These are phyloP conservation scores for Naganishia onofrii DNA, from an alignment of 768 basidiomycete genomes.

Conservation along the genomic window DNA sequence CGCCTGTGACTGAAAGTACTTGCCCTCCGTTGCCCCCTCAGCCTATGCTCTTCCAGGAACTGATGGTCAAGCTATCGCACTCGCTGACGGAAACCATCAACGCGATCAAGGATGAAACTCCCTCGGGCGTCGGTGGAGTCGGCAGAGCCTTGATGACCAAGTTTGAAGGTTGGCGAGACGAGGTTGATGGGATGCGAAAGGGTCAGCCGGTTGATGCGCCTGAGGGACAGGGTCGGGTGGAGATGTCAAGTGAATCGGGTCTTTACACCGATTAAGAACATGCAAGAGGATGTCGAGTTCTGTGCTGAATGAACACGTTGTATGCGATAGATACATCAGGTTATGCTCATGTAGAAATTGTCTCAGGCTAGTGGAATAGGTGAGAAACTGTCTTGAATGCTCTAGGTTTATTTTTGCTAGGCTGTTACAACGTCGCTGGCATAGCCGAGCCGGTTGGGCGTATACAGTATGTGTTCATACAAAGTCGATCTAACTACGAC, in stretches of 20 bases:
- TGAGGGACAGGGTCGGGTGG: constrained; percentile 20
- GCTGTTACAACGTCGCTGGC: too few relatives aligned
- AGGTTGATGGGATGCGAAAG: constrained; percentile 40
- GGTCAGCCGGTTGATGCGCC: constrained; percentile 24
- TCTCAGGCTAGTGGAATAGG: too few relatives aligned
- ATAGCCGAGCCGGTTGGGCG: too few relatives aligned
- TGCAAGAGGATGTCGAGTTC: neutral
- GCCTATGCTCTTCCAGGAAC: constrained; percentile 46
- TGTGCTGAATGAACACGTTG: neutral
- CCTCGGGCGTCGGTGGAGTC: constrained; percentile 39
- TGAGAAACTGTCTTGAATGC: too few relatives aligned
- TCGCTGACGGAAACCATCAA: constrained; percentile 48
- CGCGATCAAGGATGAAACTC: constrained; percentile 45
- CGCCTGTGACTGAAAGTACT: too few relatives aligned
- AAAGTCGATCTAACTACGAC: neutral
- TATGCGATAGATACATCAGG: neutral
- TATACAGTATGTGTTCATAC: neutral
- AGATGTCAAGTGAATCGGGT: constrained; percentile 23
- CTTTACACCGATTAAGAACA: constrained; percentile 22
- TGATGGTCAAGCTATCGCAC: constrained; percentile 41
- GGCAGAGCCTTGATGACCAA: constrained; percentile 42
- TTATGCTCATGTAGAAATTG: too few relatives aligned
- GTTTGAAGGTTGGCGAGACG: constrained; percentile 45
- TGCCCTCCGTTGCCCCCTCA: constrained; percentile 8
- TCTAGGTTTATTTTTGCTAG: too few relatives aligned